Evolutionary conservation across 805 yeast genomes (phyloP), one percentile per base, ranked within the genome.

Genomic region (Kazachstania psychrophila): DNA sequence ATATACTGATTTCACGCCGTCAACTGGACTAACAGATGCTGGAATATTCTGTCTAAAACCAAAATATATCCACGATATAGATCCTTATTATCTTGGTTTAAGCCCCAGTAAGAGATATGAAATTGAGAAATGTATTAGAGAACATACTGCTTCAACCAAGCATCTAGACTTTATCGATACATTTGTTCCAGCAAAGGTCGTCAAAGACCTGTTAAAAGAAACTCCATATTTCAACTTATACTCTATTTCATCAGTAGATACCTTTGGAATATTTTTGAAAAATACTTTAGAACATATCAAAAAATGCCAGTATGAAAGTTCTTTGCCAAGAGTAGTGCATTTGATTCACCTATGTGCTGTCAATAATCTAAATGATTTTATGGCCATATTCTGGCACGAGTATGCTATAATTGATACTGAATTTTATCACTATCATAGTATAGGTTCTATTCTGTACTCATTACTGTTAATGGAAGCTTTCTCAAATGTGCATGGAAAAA

Each of bases 41-140:
- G 85, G 95, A 2, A 54, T 72, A 18, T 89, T 82, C 57, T 65
- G 75, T 19, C 66, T 92, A 41, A 86, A 82, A 50, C 68, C 71
- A 3, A 69, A 75, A 34, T 61, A 62, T 20, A 67, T 61, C 38
- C 65, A 62, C 2, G 62, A 69, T 19, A 72, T 88, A 29, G 92
- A 89, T 54, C 95, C 96, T 0, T 88, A 75, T 51, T 89, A 79
- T 52, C 68, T 83, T 40, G 87, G 86, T 47, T 81, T 80, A 48
- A 66, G 81, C 0, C 63, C 89, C 0, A 86, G 86, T 47, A 77
- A 76, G 36, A 72, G 89, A 37, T 96, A 86, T 38, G 96, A 86
- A 41, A 89, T 94, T 6, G 79, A 82, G 38, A 70, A 69, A 31
- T 60, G 75, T 4, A 60, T 83, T 22, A 77, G 78, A 46, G 72